These are phyloP conservation scores for Jacaranda mimosifolia DNA, from an alignment of 257 asterid species.

Conservation along the genomic window DNA sequence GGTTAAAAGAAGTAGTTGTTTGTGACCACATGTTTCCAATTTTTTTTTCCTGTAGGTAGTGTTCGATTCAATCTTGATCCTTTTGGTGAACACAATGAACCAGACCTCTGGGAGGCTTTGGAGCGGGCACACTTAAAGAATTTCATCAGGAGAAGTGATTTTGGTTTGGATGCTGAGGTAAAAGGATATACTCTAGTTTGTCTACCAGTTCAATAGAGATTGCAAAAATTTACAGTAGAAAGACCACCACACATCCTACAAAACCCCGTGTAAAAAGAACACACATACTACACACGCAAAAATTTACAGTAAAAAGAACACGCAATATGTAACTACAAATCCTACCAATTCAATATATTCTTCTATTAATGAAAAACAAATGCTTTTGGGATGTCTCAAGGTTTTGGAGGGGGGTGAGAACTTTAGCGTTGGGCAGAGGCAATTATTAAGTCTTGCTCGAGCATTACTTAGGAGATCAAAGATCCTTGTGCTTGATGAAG, in stretches of 20 bases:
- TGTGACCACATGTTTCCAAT: not conserved
- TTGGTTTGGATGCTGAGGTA: constrained; percentile 93
- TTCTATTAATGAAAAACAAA: not conserved
- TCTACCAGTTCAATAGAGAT: not conserved
- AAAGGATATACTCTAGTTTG: constrained; percentile 13
- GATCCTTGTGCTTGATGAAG: constrained; percentile 91
- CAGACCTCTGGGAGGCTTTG: constrained; percentile 89
- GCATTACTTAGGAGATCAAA: constrained; percentile 81
- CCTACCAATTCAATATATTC: not conserved
- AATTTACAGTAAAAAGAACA: not conserved
- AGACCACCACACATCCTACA: no score
- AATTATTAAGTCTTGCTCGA: constrained; percentile 81
- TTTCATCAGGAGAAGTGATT: constrained; percentile 67
- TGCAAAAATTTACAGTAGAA: no score
- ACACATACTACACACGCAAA: no score
- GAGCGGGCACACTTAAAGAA: constrained; percentile 87
- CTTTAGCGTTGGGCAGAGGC: constrained; percentile 92
- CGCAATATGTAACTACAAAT: not conserved
- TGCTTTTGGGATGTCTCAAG: constrained; percentile 45
- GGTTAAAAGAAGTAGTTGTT: not conserved
- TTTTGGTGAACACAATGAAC: constrained; percentile 78
- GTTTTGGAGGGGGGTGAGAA: constrained; percentile 90
- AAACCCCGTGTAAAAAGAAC: no score
- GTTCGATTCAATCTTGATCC: constrained; percentile 94
- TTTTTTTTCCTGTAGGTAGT: no score